Evolutionary conservation across 1,139 yeast genomes (phyloP), one percentile per base, ranked within the genome.

Genomic region (Scheffersomyces segobiensis): DNA sequence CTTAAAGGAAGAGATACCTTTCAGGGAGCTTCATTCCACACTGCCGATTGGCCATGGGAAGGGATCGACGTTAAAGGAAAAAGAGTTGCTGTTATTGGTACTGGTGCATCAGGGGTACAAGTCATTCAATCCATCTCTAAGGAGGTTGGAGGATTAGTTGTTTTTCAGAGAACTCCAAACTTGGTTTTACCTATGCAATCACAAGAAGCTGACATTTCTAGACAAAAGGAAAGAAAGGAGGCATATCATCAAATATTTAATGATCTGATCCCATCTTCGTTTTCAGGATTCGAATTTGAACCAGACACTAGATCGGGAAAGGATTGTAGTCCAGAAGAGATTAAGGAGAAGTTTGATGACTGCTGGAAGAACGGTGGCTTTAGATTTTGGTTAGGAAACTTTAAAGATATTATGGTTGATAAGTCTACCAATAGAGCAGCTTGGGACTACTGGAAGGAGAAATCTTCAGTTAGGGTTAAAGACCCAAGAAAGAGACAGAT

Each of bases 81-180:
- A 54, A 67, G 71, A 6, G 78, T 80, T 12, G 72, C 75, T 18
- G 75, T 79, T 19, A 65, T 79, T 53, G 83, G 83, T 24, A 79
- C 80, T 59, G 83, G 83, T 3, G 76, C 83, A 56, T 75, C 82
- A 19, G 84, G 82, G 7, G 77, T 76, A 50, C 84, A 80, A 64
- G 71, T 79, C 48, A 64, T 77, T 7, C 83, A 51, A 42, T 32
- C 46, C 10, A 51, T 51, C 21, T 32, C 53, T 14, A 32, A 32
- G 17, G 53, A 21, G n/a, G 53, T 51, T 51, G 53, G 53, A 17
- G 46, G 18, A 18, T 51, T 51, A 7, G 47, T 42, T 14, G 53
- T 51, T 14, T 51, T 51, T 6, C 53, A 51, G 18, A 51, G 53
- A 24, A 51, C 49, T 42, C 46, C 47, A 19, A 51, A 51, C 46